phyloP scores from a whole-genome alignment of 2,329 filamentous ascomycete genomes.

The Macrophomina pseudophaseolina region DNA sequence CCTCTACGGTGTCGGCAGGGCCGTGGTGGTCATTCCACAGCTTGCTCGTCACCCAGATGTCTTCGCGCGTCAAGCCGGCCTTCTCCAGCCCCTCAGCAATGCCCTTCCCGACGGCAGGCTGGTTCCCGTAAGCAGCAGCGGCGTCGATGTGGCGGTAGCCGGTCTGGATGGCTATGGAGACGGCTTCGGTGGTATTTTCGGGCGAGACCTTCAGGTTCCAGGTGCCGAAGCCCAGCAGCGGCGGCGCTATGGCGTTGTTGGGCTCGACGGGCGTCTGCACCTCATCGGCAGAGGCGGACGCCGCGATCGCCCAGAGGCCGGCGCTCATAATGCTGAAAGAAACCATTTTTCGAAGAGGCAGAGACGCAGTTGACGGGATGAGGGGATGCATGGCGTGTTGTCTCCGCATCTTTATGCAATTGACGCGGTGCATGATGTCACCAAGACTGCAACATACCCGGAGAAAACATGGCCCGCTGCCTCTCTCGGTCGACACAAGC shows the following conservation, averaged over 20 bases:
- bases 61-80: slow-evolving; percentile 39
- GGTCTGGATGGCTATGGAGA: slow-evolving; percentile 48
- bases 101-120: slow-evolving; percentile 50
- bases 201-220: slow-evolving; percentile 42
- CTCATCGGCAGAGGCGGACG: slow-evolving; percentile 8
- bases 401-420: slow-evolving; percentile 16
- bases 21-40: slow-evolving; percentile 40
- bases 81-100: slow-evolving; percentile 44
- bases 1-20: slow-evolving; percentile 33
- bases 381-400: slow-evolving; percentile 5
- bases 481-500: not conserved
- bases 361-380: not conserved
- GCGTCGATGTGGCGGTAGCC: slow-evolving; percentile 63
- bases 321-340: slow-evolving; percentile 15
- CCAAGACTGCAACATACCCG: not conserved
- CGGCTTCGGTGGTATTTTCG: slow-evolving; percentile 42
- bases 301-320: not conserved
- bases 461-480: slow-evolving; percentile 4
- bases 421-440: slow-evolving; percentile 12
- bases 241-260: slow-evolving; percentile 24
- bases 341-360: not conserved
- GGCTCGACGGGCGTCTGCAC: slow-evolving; percentile 20
- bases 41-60: slow-evolving; percentile 48
- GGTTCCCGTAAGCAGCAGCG: slow-evolving; percentile 50
- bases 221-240: slow-evolving; percentile 45